Conservation (phyloP, 768 basidiomycete genomes). For the Exsudoporus frostii region DNA sequence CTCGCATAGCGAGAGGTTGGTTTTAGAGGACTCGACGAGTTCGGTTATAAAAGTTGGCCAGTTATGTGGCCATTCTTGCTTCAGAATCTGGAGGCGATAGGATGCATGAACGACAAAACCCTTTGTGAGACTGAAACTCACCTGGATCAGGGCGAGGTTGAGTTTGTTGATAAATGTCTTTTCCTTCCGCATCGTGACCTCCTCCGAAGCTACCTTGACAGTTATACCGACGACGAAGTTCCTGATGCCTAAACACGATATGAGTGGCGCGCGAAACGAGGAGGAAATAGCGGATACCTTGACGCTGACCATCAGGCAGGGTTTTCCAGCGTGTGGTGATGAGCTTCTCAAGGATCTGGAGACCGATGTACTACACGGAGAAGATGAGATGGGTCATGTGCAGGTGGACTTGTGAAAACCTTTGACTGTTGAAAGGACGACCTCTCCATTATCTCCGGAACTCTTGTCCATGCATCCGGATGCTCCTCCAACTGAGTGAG, state of each 20-base stretch:
- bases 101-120: constrained; percentile 1
- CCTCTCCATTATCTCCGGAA: constrained; percentile 87
- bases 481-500: constrained; percentile 96
- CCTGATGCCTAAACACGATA: constrained; percentile 65
- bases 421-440: constrained; percentile 86
- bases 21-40: constrained; percentile 95
- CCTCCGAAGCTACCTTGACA: constrained; percentile 92
- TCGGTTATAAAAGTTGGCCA: constrained; percentile 98
- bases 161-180: constrained; percentile 96
- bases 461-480: constrained; percentile 95
- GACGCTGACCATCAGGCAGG: constrained; percentile 88
- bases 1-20: constrained; percentile 94
- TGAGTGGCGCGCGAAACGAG: constrained; percentile 9
- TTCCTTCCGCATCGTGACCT: constrained; percentile 82
- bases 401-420: constrained; percentile 36
- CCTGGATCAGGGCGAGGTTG: constrained; percentile 93
- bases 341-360: constrained; percentile 95
- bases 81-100: constrained; percentile 68
- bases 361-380: constrained; percentile 77
- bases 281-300: constrained; percentile 48
- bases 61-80: constrained; percentile 99
- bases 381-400: constrained; percentile 11
- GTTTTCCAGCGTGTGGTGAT: constrained; percentile 96
- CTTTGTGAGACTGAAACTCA: constrained; percentile 31
- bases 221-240: constrained; percentile 95